Percentiles rank a stretch among this genome's conserved stretches.
Conservation (phyloP, 129 eudicot species). For the Pseudognaphalium luteoalbum region DNA sequence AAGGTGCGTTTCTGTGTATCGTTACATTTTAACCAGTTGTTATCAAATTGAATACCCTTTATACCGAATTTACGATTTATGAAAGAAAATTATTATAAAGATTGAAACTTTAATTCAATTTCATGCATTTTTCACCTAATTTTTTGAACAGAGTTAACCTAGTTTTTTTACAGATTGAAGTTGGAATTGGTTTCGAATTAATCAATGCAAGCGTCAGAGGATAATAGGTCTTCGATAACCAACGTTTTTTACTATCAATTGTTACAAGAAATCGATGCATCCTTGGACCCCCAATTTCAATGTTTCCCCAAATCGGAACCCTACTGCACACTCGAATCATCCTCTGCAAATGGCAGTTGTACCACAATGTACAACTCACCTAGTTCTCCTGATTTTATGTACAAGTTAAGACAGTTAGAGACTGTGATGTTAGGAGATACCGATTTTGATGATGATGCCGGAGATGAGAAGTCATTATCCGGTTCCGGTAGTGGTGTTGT, state of each 20-base stretch:
- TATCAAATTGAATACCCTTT: neutral
- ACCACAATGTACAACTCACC: slow-evolving; percentile 47
- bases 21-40: too few relatives aligned
- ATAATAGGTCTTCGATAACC: slow-evolving; percentile 48
- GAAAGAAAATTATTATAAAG: neutral
- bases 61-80: neutral
- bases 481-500: slow-evolving; percentile 17
- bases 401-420: slow-evolving; percentile 69
- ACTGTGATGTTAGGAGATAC: slow-evolving; percentile 79
- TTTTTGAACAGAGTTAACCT: neutral
- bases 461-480: slow-evolving; percentile 32
- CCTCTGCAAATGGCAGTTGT: slow-evolving; percentile 50
- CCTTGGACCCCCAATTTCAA: slow-evolving; percentile 38
- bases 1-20: neutral
- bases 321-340: slow-evolving; percentile 78
- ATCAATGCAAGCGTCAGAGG: slow-evolving; percentile 50
- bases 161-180: neutral
- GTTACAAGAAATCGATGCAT: slow-evolving; percentile 42
- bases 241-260: slow-evolving; percentile 42
- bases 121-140: neutral
- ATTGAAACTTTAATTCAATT: neutral
- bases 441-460: slow-evolving; percentile 47
- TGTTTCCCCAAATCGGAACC: slow-evolving; percentile 31
- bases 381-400: slow-evolving; percentile 44
- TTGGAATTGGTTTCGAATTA: slow-evolving; percentile 9